These are phyloP conservation scores for Aspergillus sclerotioniger DNA, from an alignment of 495 filamentous ascomycete species.

Conservation along the genomic window DNA sequence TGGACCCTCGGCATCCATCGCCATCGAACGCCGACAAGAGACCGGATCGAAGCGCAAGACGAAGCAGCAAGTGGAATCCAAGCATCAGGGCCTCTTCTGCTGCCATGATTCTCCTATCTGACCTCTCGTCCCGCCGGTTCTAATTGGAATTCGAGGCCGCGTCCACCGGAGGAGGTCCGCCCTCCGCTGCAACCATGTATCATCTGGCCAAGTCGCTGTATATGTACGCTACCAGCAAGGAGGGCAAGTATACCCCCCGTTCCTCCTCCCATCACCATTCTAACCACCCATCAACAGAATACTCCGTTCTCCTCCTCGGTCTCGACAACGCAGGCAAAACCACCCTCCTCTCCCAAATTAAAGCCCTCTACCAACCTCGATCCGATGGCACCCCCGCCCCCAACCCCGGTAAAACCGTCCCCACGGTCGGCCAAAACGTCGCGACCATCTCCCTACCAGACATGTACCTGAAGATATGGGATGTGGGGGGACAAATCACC, in stretches of 20 bases:
- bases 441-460: conserved; percentile 81
- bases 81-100: conserved; percentile 4
- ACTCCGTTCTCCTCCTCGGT: conserved; percentile 93
- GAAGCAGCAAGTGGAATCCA: neutral
- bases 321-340: conserved; percentile 99
- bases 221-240: conserved; percentile 90
- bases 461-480: conserved; percentile 98
- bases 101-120: conserved; percentile 25
- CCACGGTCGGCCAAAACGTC: conserved; percentile 97
- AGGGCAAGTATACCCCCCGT: conserved; percentile 57
- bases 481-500: conserved; percentile 88
- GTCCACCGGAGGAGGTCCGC: neutral
- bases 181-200: conserved; percentile 66
- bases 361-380: conserved; percentile 74
- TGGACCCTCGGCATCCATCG: neutral
- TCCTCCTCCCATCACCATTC: neutral
- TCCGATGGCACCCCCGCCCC: conserved; percentile 49
- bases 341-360: conserved; percentile 94
- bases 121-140: conserved; percentile 17
- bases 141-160: conserved; percentile 14
- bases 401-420: conserved; percentile 73
- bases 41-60: neutral
- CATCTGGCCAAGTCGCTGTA: conserved; percentile 95
- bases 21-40: neutral
- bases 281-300: conserved; percentile 64